phyloP scores from a whole-genome alignment of 2,329 filamentous ascomycete species.

The Pestalotiopsis sp. region DNA sequence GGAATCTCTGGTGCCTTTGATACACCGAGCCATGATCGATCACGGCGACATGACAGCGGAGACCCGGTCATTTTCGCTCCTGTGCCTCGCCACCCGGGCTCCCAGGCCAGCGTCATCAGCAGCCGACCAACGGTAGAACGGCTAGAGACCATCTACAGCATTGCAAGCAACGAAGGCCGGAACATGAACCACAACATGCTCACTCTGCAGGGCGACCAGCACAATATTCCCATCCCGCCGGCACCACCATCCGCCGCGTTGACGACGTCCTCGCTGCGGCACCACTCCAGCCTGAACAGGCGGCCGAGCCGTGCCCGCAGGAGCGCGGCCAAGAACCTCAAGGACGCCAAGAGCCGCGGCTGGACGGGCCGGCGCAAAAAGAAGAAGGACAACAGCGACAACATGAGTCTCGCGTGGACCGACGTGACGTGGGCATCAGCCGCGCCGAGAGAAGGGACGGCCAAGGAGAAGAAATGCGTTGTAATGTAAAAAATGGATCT shows the following conservation, averaged over 20 bases:
- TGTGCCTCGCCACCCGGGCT: constrained; percentile 52
- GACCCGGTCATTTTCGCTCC: constrained; percentile 56
- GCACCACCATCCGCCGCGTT: constrained; percentile 36
- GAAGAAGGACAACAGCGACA: constrained; percentile 39
- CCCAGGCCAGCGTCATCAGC: constrained; percentile 34
- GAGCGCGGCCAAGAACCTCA: constrained; percentile 64
- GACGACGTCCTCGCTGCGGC: constrained; percentile 39
- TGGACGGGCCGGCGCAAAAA: constrained; percentile 50
- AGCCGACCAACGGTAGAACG: constrained; percentile 52
- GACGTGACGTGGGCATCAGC: constrained; percentile 43
- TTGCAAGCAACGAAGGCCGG: constrained; percentile 26
- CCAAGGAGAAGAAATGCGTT: constrained; percentile 49
- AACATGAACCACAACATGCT: constrained; percentile 13
- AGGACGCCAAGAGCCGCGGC: constrained; percentile 60
- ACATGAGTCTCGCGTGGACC: constrained; percentile 54
- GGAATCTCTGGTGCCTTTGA: constrained; percentile 59
- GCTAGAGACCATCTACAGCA: constrained; percentile 58
- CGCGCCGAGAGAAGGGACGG: constrained; percentile 28
- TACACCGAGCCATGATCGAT: constrained; percentile 36
- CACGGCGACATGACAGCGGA: constrained; percentile 27
- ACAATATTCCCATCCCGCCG: constrained; percentile 16
- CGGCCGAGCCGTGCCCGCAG: constrained; percentile 59
- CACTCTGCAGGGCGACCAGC: constrained; percentile 13
- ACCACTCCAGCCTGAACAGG: constrained; percentile 46
- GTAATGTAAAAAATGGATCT: constrained; percentile 50